Base-by-base conservation (phyloP, 2,329 filamentous ascomycete species). In the Nemania sp. region DNA sequence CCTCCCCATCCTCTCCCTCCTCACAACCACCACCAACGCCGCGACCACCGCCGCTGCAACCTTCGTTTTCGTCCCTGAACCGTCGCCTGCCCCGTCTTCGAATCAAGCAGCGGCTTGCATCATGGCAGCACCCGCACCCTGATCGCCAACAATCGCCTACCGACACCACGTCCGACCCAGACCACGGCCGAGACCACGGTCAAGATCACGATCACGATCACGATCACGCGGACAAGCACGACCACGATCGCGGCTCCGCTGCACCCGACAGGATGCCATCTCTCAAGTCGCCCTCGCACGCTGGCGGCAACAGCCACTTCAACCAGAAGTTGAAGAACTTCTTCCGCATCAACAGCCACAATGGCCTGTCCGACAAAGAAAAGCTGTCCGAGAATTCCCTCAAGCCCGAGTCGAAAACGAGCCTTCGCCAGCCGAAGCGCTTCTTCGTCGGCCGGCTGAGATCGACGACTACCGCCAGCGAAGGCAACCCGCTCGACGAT, bases 401-500 rank as follows among this genome's bases (percentile, higher is more conserved):
- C 60, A 84, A 84, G 70, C 73, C 80, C 57, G 83, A 88, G 64
- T 74, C 73, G 64, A 90, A 89, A 71, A 81, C 80, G 61, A 80
- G 83, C 49, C 89, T 91, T 70, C 86, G 91, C 65, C 90, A 95
- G 72, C 94, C 89, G 62, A 86, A 90, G 67, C 96, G 96, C 77
- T 89, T 96, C 66, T 90, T 88, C 57, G 90, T 95, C 68, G 88
- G 88, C 68, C 88, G 93, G 64, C 91, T 93, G 70, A 86, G 93
- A 66, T 95, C 91, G 30, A 87, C 89, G 56, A 97, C 93, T 22
- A 90, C 95, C 52, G 90, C 90, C 63, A 96, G 91, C 74, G 93
- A 97, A 74, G 92, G 92, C 64, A 91, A 97, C 69, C 84, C 88
- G 54, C 81, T 97, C 61, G 93, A 97, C 64, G 92, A 97, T 72